Conservation (phyloP, 1,284 basidiomycete genomes). For the Lignosus rhinocerotis region DNA sequence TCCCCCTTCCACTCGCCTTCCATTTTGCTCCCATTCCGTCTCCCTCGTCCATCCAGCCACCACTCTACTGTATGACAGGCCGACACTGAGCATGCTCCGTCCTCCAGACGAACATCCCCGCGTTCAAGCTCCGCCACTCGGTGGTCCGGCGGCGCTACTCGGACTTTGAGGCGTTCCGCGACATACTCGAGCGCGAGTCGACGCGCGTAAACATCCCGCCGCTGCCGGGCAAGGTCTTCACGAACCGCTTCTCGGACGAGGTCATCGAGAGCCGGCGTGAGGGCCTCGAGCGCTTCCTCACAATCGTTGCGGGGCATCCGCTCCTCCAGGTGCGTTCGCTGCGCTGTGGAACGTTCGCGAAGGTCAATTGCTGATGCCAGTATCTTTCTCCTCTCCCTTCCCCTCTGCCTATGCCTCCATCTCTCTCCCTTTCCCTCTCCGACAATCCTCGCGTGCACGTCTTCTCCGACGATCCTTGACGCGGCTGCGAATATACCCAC, state of each 20-base stretch:
- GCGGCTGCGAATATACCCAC: neutral
- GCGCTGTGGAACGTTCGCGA: neutral
- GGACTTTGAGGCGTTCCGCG: constrained; percentile 98
- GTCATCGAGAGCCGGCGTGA: constrained; percentile 93
- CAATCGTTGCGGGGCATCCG: constrained; percentile 96
- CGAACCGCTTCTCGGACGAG: constrained; percentile 96
- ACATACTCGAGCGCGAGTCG: constrained; percentile 95
- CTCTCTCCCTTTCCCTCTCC: neutral
- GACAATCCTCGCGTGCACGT: too few relatives aligned
- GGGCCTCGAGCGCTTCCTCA: constrained; percentile 93
- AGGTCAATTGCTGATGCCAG: neutral
- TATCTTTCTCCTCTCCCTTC: neutral
- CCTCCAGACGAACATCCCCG: constrained; percentile 95
- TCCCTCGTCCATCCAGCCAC: neutral
- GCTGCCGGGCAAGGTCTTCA: constrained; percentile 95
- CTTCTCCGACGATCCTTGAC: neutral
- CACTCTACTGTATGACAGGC: neutral
- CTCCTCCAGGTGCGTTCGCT: constrained; percentile 76
- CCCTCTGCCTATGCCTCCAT: neutral
- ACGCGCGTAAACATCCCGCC: constrained; percentile 97
- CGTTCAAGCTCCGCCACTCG: constrained; percentile 96
- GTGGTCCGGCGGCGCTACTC: constrained; percentile 94
- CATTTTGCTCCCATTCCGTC: neutral
- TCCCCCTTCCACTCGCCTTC: neutral
- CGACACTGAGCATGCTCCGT: neutral